Evolutionary conservation across 2,329 filamentous ascomycete genomes (phyloP).

Genomic region (Aspergillus sojae): DNA sequence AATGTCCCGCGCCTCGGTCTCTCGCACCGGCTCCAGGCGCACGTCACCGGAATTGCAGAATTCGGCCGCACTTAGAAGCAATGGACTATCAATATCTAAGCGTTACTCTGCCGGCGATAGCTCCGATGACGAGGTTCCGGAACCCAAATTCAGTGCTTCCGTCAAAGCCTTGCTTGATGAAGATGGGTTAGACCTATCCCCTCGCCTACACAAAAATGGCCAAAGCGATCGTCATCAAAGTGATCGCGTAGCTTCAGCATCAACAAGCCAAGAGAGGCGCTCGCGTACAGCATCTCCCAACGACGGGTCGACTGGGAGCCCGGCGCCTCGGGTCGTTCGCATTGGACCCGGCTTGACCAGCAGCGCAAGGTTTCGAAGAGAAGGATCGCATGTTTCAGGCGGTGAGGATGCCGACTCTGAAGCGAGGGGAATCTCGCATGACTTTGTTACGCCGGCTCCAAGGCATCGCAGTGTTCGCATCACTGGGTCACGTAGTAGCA

Average conservation of each 20-base stretch:
- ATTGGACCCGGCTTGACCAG: constrained; percentile 37
- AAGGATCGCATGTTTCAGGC: constrained; percentile 43
- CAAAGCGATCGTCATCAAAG: constrained; percentile 26
- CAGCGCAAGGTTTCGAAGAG: constrained; percentile 35
- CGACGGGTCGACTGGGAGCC: constrained; percentile 44
- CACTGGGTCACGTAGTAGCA: constrained; percentile 43
- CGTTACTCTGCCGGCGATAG: constrained; percentile 69
- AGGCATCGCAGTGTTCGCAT: constrained; percentile 47
- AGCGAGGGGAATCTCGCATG: constrained; percentile 29
- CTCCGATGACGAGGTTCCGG: constrained; percentile 90
- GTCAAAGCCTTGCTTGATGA: constrained; percentile 78
- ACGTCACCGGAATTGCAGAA: constrained; percentile 33
- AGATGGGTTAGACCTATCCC: constrained; percentile 54
- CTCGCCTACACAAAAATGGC: constrained; percentile 40
- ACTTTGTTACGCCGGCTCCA: constrained; percentile 52
- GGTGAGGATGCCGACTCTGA: constrained; percentile 35
- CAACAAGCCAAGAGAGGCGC: constrained; percentile 34
- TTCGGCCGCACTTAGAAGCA: constrained; percentile 19
- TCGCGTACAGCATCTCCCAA: constrained; percentile 41
- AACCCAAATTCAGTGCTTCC: constrained; percentile 88
- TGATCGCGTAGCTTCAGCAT: constrained; percentile 28
- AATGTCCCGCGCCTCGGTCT: constrained; percentile 40
- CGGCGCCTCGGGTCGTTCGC: constrained; percentile 45
- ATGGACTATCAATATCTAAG: constrained; percentile 26
- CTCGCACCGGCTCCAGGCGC: constrained; percentile 37